These are phyloP conservation scores for Passiflora organensis DNA, from an alignment of 345 rosid genomes.

Conservation along the genomic window DNA sequence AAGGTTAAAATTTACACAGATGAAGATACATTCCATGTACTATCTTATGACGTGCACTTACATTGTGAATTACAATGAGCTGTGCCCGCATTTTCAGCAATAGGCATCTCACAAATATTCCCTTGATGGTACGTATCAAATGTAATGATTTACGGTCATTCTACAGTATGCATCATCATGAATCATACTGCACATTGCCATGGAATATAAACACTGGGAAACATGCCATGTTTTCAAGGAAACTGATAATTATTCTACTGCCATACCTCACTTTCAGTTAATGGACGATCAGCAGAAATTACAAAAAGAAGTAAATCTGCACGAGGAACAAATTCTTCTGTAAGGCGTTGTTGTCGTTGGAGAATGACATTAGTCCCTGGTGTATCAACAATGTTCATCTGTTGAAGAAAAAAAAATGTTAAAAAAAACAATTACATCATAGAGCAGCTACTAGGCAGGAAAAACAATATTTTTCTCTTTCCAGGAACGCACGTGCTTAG, in stretches of 20 bases:
- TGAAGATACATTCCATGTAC: no score
- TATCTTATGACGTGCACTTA: no score
- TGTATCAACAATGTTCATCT: slow-evolving; percentile 90
- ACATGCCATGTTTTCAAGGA: background rate
- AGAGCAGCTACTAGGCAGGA: background rate
- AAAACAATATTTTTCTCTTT: no score
- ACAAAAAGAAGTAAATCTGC: slow-evolving; percentile 92
- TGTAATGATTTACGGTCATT: background rate
- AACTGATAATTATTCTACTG: no score
- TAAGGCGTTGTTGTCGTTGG: slow-evolving; percentile 87
- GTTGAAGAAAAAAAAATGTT: slow-evolving; percentile 20
- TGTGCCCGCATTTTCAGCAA: background rate
- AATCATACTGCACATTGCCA: background rate
- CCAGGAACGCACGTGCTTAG: no score
- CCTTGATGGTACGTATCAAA: background rate
- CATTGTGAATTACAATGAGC: no score
- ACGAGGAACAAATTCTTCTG: slow-evolving; percentile 95
- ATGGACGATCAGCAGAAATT: slow-evolving; percentile 92
- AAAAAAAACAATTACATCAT: slow-evolving; percentile 15
- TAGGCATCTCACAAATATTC: slow-evolving; percentile 3
- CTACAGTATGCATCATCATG: background rate
- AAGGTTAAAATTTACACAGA: no score
- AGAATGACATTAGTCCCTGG: slow-evolving; percentile 98
- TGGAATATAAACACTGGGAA: background rate
- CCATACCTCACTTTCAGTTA: slow-evolving; percentile 93